Conservation (phyloP, 148 eudicot species). For the Drosera capensis region DNA sequence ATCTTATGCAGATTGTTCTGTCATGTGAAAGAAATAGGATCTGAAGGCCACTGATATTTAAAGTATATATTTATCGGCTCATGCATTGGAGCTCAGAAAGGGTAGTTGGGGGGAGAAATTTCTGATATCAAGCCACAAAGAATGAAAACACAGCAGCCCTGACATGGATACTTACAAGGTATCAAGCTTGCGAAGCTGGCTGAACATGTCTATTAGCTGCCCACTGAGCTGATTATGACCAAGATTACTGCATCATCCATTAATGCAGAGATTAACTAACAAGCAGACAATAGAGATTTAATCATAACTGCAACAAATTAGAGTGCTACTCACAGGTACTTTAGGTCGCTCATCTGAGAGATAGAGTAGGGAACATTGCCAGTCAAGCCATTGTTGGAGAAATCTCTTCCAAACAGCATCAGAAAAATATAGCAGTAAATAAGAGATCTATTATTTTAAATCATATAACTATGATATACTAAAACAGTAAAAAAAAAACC, state of each 20-base stretch:
- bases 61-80: no score
- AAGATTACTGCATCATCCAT: conserved; percentile 29
- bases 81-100: no score
- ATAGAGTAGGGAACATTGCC: conserved; percentile 50
- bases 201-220: conserved; percentile 43
- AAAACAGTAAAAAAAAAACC: neutral
- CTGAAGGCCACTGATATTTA: no score
- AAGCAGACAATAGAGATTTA: neutral
- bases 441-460: no score
- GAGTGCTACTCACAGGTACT: conserved; percentile 32
- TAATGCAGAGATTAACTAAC: conserved; percentile 2
- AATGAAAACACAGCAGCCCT: neutral
- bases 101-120: no score
- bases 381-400: conserved; percentile 33
- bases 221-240: conserved; percentile 47
- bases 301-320: conserved; percentile 1
- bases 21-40: no score
- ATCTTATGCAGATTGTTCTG: neutral
- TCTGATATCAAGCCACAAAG: neutral
- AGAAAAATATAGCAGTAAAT: neutral
- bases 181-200: conserved; percentile 34
- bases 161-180: conserved; percentile 27
- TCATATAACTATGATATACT: no score
- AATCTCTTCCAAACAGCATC: conserved; percentile 23
- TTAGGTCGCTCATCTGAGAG: conserved; percentile 36